A percentile compares a stretch with the other conserved stretches of the same genome.
phyloP scores from a whole-genome alignment of 2,329 filamentous ascomycete genomes.

The Fusarium longipes region DNA sequence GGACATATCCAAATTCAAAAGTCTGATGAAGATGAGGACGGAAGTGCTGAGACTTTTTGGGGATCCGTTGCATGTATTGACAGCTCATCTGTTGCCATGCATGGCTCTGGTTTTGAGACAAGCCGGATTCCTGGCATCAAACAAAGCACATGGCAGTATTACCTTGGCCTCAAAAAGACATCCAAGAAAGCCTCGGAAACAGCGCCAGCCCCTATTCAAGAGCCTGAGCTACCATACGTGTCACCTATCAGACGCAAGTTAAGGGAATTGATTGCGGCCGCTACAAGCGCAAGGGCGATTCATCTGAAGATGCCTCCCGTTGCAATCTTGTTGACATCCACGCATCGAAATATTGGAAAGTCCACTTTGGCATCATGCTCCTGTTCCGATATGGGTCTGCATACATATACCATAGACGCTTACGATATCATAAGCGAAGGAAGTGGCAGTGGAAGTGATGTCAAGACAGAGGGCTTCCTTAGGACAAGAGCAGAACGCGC shows the following conservation, averaged over 20 bases:
- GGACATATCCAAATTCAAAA: constrained; percentile 74
- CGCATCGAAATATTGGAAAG: constrained; percentile 94
- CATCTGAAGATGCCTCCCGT: constrained; percentile 89
- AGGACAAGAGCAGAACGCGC: constrained; percentile 89
- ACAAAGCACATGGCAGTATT: constrained; percentile 88
- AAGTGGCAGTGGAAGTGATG: constrained; percentile 81
- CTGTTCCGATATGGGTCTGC: constrained; percentile 88
- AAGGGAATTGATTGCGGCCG: constrained; percentile 85
- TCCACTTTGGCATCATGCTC: constrained; percentile 79
- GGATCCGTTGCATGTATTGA: constrained; percentile 88
- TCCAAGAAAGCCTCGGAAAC: constrained; percentile 61
- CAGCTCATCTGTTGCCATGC: constrained; percentile 86
- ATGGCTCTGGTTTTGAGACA: constrained; percentile 88
- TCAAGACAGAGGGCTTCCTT: constrained; percentile 92
- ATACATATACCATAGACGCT: constrained; percentile 88
- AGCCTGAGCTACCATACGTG: constrained; percentile 62
- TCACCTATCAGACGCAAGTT: constrained; percentile 76
- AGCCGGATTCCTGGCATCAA: constrained; percentile 81
- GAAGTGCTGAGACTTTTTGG: constrained; percentile 78
- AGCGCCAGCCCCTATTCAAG: constrained; percentile 55
- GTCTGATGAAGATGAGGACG: constrained; percentile 66
- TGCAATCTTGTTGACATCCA: constrained; percentile 88
- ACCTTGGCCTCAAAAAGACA: constrained; percentile 79
- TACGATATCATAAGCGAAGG: constrained; percentile 96
- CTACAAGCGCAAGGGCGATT: constrained; percentile 87